Base-by-base conservation (phyloP, 2,329 filamentous ascomycete genomes). In the Pseudomassariella vexata region DNA sequence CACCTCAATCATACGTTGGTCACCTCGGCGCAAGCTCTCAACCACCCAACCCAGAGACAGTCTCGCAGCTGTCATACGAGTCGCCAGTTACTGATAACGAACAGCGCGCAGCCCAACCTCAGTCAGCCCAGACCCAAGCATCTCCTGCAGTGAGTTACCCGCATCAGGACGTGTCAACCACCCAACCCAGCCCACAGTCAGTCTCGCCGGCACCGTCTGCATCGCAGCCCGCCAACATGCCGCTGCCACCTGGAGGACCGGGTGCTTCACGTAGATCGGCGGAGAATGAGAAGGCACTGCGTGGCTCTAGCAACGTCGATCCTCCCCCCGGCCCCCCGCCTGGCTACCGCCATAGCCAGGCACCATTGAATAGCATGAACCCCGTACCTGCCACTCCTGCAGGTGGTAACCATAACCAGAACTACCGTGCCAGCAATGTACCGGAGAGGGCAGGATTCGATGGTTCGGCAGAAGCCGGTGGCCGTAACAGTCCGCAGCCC, bases 21-120 rank as follows among this genome's bases (percentile, higher is more conserved):
- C 51, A 54, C 23, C 45, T 57, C 28, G 45, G 49, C 38, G 42
- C 48, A 30, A 45, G 34, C 28, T 40, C 58, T 22, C 62, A 65
- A 40, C 59, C 56, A 22, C 61, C 61, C 35, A 79, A 76, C 47
- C 58, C 73, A 18, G 76, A 81, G 52, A 77, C 75, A 5, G 55
- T 76, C 22, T 80, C 76, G 6, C 75, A 79, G 53, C 52, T 76
- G 44, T 81, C 77, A 49, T 67, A 73, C 62, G 77, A 81, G 37
- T 79, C 75, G 20, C 69, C 68, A 21, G 52, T 66, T 12, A 59
- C 62, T 24, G 73, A 77, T 40, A 60, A 61, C 23, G 71, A 73
- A 38, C 57, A 60, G 35, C 49, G 47, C 28, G 49, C 60, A 39
- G 50, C 56, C 40, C 61, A 59, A 42, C 46, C 61, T 32, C 63